Conservation (phyloP, 306 rosid species). For the Coriaria nepalensis region DNA sequence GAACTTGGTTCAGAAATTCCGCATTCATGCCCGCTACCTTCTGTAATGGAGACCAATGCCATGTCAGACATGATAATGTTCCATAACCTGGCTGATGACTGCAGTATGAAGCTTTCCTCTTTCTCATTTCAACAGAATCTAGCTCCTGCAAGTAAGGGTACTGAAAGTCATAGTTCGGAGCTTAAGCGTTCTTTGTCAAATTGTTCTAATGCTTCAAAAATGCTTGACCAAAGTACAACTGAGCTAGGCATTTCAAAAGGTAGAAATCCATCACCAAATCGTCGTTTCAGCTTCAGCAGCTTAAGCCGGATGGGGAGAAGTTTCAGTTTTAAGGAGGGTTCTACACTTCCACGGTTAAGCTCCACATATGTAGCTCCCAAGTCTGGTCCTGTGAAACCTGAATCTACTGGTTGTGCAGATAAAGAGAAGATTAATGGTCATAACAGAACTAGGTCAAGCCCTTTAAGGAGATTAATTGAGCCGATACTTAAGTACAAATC, state of each 20-base stretch:
- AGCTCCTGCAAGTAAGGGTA: constrained; percentile 16
- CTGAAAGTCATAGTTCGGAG: constrained; percentile 16
- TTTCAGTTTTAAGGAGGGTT: constrained; percentile 68
- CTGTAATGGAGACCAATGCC: constrained; percentile 17
- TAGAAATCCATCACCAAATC: constrained; percentile 39
- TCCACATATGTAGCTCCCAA: constrained; percentile 36
- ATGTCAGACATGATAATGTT: constrained; percentile 17
- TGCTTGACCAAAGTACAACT: constrained; percentile 27
- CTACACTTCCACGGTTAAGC: constrained; percentile 37
- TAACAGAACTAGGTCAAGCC: constrained; percentile 58
- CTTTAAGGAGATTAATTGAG: constrained; percentile 59
- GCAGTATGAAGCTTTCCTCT: constrained; percentile 22
- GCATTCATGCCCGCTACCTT: constrained; percentile 31
- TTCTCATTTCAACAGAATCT: constrained; percentile 19
- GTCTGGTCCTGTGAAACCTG: constrained; percentile 59
- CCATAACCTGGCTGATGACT: constrained; percentile 15
- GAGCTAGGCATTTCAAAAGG: constrained; percentile 30
- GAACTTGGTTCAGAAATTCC: constrained; percentile 33
- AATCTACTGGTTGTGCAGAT: constrained; percentile 23
- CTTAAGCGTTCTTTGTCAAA: constrained; percentile 15
- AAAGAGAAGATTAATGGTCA: constrained; percentile 37
- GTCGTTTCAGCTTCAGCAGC: constrained; percentile 49
- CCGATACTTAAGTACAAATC: constrained; percentile 57
- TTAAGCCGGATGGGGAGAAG: constrained; percentile 63
- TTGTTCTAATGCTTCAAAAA: constrained; percentile 17